phyloP scores from a whole-genome alignment of 2,329 filamentous ascomycete genomes.

The Arthrobotrys conoides region DNA sequence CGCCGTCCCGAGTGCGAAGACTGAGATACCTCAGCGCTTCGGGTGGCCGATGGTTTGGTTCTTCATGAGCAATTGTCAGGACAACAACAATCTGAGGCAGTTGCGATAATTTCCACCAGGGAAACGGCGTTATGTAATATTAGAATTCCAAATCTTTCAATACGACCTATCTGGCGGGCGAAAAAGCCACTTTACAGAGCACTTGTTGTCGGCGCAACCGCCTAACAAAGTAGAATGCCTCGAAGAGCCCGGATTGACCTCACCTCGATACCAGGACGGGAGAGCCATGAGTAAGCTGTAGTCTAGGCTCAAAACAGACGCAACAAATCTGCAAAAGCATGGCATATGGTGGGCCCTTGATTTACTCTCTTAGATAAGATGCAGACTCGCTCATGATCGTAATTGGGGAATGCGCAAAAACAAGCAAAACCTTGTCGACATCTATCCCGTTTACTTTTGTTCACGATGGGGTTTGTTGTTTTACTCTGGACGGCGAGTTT shows the following conservation, averaged over 20 bases:
- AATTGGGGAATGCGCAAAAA: not conserved
- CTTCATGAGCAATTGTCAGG: not conserved
- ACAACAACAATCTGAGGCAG: not conserved
- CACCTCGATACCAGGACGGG: not conserved
- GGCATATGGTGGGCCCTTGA: not conserved
- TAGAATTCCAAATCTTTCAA: conserved; percentile 1
- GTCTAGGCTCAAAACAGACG: not conserved
- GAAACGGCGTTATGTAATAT: not conserved
- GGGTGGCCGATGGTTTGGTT: not conserved
- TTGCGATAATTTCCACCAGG: not conserved
- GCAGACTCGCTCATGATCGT: not conserved
- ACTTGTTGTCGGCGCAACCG: not conserved
- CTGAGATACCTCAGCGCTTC: not conserved
- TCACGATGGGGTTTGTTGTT: not conserved
- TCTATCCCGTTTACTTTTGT: not conserved
- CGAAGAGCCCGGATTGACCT: not conserved
- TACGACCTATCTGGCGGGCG: not conserved
- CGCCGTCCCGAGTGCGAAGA: not conserved
- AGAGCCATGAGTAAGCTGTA: not conserved
- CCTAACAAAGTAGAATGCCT: not conserved
- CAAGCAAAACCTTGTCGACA: not conserved
- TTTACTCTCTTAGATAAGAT: not conserved
- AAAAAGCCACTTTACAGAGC: not conserved
- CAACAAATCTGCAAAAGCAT: not conserved
- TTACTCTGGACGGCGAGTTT: not conserved